A percentile compares a stretch with the other conserved stretches of the same genome.
These are phyloP conservation scores for Leccinellum albellum DNA, from an alignment of 768 basidiomycete species.

Conservation along the genomic window DNA sequence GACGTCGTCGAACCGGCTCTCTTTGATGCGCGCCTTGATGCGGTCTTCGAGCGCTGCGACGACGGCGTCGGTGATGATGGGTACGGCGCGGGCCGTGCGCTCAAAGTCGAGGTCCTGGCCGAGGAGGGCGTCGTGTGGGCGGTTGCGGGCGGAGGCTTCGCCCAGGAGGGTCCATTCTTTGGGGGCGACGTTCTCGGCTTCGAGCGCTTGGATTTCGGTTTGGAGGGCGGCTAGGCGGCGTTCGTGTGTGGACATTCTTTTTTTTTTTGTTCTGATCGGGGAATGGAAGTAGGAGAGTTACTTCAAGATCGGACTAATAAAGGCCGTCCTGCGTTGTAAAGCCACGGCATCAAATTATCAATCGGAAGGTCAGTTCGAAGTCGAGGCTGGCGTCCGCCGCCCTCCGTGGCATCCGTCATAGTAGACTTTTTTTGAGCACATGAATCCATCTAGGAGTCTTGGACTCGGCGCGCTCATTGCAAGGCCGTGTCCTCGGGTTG, in stretches of 20 bases:
- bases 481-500: too few relatives aligned
- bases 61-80: slow-evolving; percentile 84
- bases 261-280: too few relatives aligned
- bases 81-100: slow-evolving; percentile 79
- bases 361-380: too few relatives aligned
- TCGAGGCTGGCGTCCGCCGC: too few relatives aligned
- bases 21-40: slow-evolving; percentile 86
- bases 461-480: too few relatives aligned
- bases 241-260: slow-evolving; percentile 46
- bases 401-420: background rate
- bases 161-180: slow-evolving; percentile 95
- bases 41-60: slow-evolving; percentile 81
- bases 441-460: background rate
- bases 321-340: too few relatives aligned
- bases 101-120: slow-evolving; percentile 97
- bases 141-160: slow-evolving; percentile 74
- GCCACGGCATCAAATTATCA: too few relatives aligned
- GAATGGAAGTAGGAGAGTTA: too few relatives aligned
- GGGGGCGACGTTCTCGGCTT: slow-evolving; percentile 79
- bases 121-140: slow-evolving; percentile 88
- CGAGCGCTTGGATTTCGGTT: slow-evolving; percentile 77
- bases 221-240: slow-evolving; percentile 69
- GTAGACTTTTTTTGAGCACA: background rate
- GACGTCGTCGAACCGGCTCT: slow-evolving; percentile 87
- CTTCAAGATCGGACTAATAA: too few relatives aligned